Conservation (phyloP, 106 monocot species). For the Platanthera zijinensis region DNA sequence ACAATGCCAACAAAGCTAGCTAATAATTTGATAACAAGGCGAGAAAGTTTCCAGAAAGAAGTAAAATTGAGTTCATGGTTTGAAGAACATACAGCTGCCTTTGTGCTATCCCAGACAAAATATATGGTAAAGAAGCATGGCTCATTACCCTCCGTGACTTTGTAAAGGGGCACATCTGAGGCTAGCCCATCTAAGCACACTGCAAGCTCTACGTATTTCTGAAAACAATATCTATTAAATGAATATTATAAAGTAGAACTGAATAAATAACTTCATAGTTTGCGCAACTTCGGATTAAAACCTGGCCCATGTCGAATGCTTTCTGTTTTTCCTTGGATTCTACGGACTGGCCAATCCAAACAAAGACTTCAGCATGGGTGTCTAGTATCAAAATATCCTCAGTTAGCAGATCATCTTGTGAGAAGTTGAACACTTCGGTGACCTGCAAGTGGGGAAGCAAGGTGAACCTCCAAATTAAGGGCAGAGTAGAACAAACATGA, state of each 20-base stretch:
- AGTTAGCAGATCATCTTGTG: constrained; percentile 84
- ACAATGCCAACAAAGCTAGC: not conserved
- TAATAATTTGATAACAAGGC: not conserved
- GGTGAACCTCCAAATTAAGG: not conserved
- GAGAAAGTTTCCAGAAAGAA: not conserved
- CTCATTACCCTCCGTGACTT: constrained; percentile 89
- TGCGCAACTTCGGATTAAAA: constrained; percentile 3
- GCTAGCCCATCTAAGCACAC: constrained; percentile 59
- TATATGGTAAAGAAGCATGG: constrained; percentile 85
- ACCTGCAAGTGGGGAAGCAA: constrained; percentile 31
- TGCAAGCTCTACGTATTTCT: constrained; percentile 91
- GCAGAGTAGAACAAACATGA: not conserved
- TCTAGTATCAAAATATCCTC: constrained; percentile 90
- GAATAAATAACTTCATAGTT: constrained; percentile 1
- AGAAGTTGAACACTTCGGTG: constrained; percentile 77
- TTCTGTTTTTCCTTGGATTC: constrained; percentile 77
- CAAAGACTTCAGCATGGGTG: constrained; percentile 81
- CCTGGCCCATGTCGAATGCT: constrained; percentile 80
- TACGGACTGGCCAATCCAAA: constrained; percentile 90
- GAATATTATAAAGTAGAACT: constrained; percentile 3
- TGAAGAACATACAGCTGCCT: constrained; percentile 55
- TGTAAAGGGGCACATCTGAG: constrained; percentile 77
- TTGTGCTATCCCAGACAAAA: constrained; percentile 77
- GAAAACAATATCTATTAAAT: constrained; percentile 12
- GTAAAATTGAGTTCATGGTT: constrained; percentile 4